Evolutionary conservation across 257 asterid genomes (phyloP).

Genomic region (Solanum boliviense): DNA sequence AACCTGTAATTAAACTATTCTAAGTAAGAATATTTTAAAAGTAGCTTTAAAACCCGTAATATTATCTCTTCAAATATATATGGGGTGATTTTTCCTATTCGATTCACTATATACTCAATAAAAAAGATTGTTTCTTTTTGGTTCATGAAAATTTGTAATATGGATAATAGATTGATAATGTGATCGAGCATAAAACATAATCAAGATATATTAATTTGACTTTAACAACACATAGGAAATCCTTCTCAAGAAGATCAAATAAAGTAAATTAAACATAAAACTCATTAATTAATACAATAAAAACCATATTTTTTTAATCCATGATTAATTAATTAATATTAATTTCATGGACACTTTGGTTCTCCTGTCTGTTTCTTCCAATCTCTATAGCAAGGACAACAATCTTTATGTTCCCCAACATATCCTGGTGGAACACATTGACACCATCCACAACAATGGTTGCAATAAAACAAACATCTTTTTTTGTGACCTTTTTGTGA

Average conservation of each 20-base stretch:
- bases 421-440: background rate
- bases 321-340: background rate
- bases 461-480: background rate
- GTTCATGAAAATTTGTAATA: background rate
- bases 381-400: background rate
- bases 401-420: background rate
- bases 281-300: background rate
- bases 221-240: background rate
- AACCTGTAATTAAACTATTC: too few relatives aligned
- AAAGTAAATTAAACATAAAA: background rate
- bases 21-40: too few relatives aligned
- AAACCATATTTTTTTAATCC: background rate
- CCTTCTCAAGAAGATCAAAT: background rate
- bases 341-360: background rate
- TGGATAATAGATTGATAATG: background rate
- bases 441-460: background rate
- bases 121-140: background rate
- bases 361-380: background rate
- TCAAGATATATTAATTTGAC: background rate
- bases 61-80: too few relatives aligned
- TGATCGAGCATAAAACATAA: background rate
- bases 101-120: background rate
- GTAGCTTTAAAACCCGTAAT: too few relatives aligned
- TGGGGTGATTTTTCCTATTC: too few relatives aligned
- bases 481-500: background rate